A percentile compares a stretch with the other conserved stretches of the same genome.
phyloP scores from a whole-genome alignment of 2,329 filamentous ascomycete genomes.

The Hirsutella minnesotensis region DNA sequence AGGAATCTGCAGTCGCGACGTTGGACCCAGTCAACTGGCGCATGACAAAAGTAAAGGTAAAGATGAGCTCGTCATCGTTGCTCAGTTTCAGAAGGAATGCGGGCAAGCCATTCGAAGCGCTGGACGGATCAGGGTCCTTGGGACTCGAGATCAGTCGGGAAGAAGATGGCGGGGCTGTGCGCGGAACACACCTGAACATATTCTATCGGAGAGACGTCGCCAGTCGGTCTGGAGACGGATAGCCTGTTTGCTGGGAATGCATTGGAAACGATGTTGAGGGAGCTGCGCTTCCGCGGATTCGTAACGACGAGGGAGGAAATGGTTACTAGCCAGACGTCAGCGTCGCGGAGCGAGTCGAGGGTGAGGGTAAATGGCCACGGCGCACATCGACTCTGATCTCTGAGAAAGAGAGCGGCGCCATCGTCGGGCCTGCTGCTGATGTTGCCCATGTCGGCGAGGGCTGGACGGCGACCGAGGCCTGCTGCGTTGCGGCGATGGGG shows the following conservation, averaged over 20 bases:
- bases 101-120: slow-evolving; percentile 37
- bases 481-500: slow-evolving; percentile 3
- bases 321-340: slow-evolving; percentile 50
- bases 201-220: slow-evolving; percentile 70
- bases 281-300: slow-evolving; percentile 64
- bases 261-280: slow-evolving; percentile 74
- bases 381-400: slow-evolving; percentile 86
- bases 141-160: slow-evolving; percentile 7
- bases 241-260: slow-evolving; percentile 75
- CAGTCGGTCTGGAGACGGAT: slow-evolving; percentile 55
- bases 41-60: slow-evolving; percentile 85
- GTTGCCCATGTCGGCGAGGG: slow-evolving; percentile 64
- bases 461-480: slow-evolving; percentile 5
- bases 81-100: slow-evolving; percentile 75
- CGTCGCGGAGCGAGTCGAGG: neutral
- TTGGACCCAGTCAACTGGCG: slow-evolving; percentile 32
- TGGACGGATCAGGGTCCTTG: slow-evolving; percentile 64
- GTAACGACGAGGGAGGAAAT: slow-evolving; percentile 75
- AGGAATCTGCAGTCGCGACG: slow-evolving; percentile 36
- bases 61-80: slow-evolving; percentile 85
- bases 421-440: slow-evolving; percentile 84
- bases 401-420: slow-evolving; percentile 65
- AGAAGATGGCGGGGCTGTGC: neutral
- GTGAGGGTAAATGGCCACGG: slow-evolving; percentile 8
- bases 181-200: slow-evolving; percentile 67